These are phyloP conservation scores for Penicillium canariense DNA, from an alignment of 495 filamentous ascomycete species.

Conservation along the genomic window DNA sequence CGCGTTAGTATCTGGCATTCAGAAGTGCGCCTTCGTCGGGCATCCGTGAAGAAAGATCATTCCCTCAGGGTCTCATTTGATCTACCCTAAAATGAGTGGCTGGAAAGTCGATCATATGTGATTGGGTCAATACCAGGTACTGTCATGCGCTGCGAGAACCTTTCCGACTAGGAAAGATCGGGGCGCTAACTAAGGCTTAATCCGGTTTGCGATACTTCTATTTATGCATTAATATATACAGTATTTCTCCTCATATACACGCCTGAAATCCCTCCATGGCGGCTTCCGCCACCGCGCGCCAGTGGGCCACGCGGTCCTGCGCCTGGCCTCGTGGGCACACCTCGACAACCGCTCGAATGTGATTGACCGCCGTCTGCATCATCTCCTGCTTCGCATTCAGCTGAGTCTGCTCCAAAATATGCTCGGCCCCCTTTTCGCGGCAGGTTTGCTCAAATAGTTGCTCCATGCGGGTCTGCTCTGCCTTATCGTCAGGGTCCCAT, in stretches of 20 bases:
- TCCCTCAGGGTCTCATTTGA: too few species aligned
- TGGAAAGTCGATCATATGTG: too few species aligned
- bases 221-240: not conserved
- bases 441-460: conserved; percentile 21
- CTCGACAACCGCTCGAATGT: conserved; percentile 21
- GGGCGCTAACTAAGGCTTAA: too few species aligned
- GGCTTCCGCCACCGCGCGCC: conserved; percentile 12
- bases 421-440: conserved; percentile 7
- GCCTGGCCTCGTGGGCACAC: conserved; percentile 17
- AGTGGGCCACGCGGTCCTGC: conserved; percentile 10
- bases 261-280: conserved; percentile 8
- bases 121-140: too few species aligned
- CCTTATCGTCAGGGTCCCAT: conserved; percentile 14
- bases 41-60: too few species aligned
- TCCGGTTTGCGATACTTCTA: too few species aligned
- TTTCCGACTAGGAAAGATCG: too few species aligned
- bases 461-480: conserved; percentile 21
- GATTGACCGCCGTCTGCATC: conserved; percentile 17
- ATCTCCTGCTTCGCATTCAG: conserved; percentile 11
- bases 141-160: too few species aligned
- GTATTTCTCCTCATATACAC: not conserved
- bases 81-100: too few species aligned
- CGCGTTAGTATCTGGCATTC: too few species aligned
- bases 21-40: too few species aligned
- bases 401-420: not conserved